Conservation (phyloP, 2,329 filamentous ascomycete species). For the Zymoseptoria ardabiliae region DNA sequence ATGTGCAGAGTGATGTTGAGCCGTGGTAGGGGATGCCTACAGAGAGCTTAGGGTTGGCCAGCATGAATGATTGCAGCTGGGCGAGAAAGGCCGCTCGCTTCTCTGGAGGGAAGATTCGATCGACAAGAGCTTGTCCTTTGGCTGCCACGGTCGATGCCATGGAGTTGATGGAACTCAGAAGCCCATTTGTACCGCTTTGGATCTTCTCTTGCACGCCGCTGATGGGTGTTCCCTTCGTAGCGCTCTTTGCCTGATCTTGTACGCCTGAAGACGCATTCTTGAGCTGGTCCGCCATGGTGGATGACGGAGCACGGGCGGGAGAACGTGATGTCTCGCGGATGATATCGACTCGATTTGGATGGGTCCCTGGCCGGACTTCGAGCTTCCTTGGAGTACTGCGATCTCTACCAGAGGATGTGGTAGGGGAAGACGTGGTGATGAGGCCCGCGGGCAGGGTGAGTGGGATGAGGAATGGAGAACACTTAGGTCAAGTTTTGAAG, state of each 20-base stretch:
- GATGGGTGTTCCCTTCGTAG: conserved; percentile 16
- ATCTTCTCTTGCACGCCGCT: conserved; percentile 20
- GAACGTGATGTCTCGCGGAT: conserved; percentile 18
- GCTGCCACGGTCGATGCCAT: conserved; percentile 20
- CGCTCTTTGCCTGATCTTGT: conserved; percentile 15
- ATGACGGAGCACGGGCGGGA: conserved; percentile 4
- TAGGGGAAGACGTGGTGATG: conserved; percentile 15
- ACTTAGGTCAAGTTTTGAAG: neutral
- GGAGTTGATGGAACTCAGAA: conserved; percentile 25
- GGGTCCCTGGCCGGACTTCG: conserved; percentile 16
- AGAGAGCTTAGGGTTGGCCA: conserved; percentile 60
- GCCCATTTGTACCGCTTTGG: conserved; percentile 20
- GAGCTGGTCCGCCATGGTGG: conserved; percentile 21
- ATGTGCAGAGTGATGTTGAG: neutral
- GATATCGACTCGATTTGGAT: conserved; percentile 20
- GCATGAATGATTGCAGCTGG: conserved; percentile 49
- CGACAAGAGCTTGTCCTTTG: conserved; percentile 34
- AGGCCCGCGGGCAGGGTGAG: neutral
- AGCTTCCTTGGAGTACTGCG: conserved; percentile 23
- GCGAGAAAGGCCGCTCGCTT: conserved; percentile 52
- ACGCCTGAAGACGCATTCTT: conserved; percentile 11
- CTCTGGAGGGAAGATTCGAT: conserved; percentile 52
- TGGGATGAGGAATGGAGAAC: neutral
- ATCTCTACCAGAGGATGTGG: conserved; percentile 5
- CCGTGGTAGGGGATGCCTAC: conserved; percentile 40